Evolutionary conservation across 1,284 basidiomycete species (phyloP).

Genomic region (Trichosporon inkin): DNA sequence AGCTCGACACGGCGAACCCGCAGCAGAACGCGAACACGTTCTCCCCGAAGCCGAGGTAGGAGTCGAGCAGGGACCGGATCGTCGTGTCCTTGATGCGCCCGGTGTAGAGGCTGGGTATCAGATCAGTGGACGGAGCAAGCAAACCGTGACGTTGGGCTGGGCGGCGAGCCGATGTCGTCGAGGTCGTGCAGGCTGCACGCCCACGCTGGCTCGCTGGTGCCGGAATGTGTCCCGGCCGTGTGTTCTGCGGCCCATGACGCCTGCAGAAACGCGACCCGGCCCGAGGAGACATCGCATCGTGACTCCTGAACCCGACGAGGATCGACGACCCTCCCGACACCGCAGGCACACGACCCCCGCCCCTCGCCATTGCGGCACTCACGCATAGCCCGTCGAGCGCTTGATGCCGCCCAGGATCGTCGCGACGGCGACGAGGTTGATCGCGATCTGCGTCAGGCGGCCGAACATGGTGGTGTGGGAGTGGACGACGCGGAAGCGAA

Average conservation of each 20-base stretch:
- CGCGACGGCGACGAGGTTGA: constrained; percentile 83
- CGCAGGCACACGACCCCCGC: too few relatives aligned
- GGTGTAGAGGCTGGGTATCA: constrained; percentile 58
- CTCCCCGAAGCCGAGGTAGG: constrained; percentile 82
- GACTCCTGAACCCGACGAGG: too few relatives aligned
- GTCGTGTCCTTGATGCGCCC: constrained; percentile 70
- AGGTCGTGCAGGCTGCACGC: too few relatives aligned
- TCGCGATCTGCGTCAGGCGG: constrained; percentile 72
- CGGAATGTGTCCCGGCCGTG: too few relatives aligned
- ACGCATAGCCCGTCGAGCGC: constrained; percentile 73
- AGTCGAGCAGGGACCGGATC: constrained; percentile 67
- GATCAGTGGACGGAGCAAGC: not conserved
- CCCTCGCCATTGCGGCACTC: constrained; percentile 10
- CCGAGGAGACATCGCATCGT: too few relatives aligned
- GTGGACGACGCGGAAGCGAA: not conserved
- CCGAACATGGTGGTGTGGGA: constrained; percentile 60
- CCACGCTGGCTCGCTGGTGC: too few relatives aligned
- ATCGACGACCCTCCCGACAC: too few relatives aligned
- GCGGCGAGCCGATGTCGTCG: too few relatives aligned
- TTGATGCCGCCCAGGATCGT: constrained; percentile 88
- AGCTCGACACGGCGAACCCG: constrained; percentile 72
- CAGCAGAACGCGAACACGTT: constrained; percentile 78
- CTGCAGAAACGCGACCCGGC: too few relatives aligned
- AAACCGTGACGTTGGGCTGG: too few relatives aligned
- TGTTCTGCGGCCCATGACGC: too few relatives aligned